phyloP scores from a whole-genome alignment of 1,284 basidiomycete genomes.

The Microbotryum intermedium region DNA sequence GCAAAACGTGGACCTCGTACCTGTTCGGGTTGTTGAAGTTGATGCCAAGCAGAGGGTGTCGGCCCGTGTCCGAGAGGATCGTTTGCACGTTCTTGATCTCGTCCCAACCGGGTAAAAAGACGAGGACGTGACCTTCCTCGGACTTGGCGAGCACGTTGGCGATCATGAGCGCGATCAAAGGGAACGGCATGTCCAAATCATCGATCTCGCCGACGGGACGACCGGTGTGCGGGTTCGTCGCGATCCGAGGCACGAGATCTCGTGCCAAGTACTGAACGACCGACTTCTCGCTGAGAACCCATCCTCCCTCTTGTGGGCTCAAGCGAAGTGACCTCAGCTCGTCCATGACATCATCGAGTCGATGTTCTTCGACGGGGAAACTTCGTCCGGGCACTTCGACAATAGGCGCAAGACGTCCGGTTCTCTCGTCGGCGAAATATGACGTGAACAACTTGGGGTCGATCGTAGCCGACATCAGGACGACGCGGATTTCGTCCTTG shows the following conservation, averaged over 20 bases:
- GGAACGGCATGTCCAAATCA: constrained; percentile 73
- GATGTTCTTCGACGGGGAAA: constrained; percentile 75
- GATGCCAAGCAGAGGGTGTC: constrained; percentile 51
- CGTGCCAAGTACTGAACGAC: constrained; percentile 66
- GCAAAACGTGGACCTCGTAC: constrained; percentile 76
- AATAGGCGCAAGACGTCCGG: constrained; percentile 58
- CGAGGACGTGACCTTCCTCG: constrained; percentile 78
- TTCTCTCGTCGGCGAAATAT: constrained; percentile 64
- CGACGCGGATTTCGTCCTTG: constrained; percentile 70
- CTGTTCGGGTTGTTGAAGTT: constrained; percentile 54
- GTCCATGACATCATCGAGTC: constrained; percentile 68
- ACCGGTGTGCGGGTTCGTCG: constrained; percentile 24
- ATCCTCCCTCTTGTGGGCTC: constrained; percentile 44
- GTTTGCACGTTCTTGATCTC: constrained; percentile 78
- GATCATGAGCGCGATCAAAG: constrained; percentile 73
- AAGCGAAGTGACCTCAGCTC: constrained; percentile 42
- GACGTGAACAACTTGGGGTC: constrained; percentile 78
- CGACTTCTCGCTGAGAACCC: constrained; percentile 68
- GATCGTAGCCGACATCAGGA: constrained; percentile 95
- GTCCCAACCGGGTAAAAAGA: constrained; percentile 87
- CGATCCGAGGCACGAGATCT: constrained; percentile 51
- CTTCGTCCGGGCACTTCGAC: constrained; percentile 81
- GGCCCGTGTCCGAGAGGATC: constrained; percentile 49
- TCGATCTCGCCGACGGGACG: constrained; percentile 44
- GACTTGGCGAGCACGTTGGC: constrained; percentile 67